Conservation (phyloP, 139 green algal species). For the Chlamydomonas sphaeroides region DNA sequence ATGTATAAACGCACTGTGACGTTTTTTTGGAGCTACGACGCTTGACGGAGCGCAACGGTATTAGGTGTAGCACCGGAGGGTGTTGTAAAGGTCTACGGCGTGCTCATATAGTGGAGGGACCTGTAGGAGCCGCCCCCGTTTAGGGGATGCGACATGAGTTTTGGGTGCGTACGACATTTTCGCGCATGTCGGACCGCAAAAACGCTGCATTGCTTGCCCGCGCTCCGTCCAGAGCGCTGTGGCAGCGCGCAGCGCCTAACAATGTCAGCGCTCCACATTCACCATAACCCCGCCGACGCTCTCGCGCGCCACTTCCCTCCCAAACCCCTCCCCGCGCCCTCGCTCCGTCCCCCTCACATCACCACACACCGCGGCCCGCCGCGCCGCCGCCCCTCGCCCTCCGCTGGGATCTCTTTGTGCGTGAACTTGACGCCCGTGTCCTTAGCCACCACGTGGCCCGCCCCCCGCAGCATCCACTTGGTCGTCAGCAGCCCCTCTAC, state of each 20-base stretch:
- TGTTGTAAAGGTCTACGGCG: too few relatives aligned
- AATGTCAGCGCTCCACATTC: not conserved
- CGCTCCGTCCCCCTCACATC: not conserved
- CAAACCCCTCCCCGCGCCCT: not conserved
- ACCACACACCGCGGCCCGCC: constrained; percentile 2
- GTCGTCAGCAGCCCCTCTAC: constrained; percentile 98
- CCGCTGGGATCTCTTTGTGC: constrained; percentile 74
- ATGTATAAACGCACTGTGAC: too few relatives aligned
- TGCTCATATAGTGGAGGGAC: too few relatives aligned
- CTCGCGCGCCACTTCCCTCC: not conserved
- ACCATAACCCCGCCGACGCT: not conserved
- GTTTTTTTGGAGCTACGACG: too few relatives aligned
- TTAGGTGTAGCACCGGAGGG: too few relatives aligned
- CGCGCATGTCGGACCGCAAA: too few relatives aligned
- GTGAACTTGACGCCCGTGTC: constrained; percentile 92
- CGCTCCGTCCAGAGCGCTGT: too few relatives aligned
- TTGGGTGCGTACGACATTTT: too few relatives aligned
- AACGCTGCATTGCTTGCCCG: not conserved
- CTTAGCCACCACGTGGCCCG: constrained; percentile 91
- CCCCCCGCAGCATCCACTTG: constrained; percentile 88
- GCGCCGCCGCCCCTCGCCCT: not conserved
- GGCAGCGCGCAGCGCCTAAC: too few relatives aligned
- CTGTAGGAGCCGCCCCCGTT: too few relatives aligned
- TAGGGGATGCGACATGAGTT: too few relatives aligned
- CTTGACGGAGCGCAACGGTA: too few relatives aligned